Evolutionary conservation across 371 early-diverging fungal species (phyloP).

Genomic region (Neoconidiobolus thromboides): DNA sequence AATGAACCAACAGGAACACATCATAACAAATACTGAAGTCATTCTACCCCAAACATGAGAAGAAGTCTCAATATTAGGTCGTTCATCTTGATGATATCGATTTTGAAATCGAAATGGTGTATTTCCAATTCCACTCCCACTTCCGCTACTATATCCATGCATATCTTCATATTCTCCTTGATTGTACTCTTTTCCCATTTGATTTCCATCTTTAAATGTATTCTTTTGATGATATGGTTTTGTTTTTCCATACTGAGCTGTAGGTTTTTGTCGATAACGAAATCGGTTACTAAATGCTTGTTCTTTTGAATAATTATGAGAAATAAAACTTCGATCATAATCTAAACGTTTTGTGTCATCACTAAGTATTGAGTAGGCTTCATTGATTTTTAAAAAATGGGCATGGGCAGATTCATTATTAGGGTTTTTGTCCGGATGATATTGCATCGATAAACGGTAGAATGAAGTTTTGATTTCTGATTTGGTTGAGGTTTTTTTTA

Average conservation of each 20-base stretch:
- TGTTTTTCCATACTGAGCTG: not conserved
- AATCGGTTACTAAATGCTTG: not conserved
- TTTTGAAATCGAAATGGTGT: not conserved
- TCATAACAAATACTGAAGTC: too few species aligned
- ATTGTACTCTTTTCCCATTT: not conserved
- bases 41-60: not conserved
- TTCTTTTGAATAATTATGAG: not conserved
- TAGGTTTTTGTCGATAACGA: not conserved
- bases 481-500: slow-evolving; percentile 28
- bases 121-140: not conserved
- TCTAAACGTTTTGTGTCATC: slow-evolving; percentile 48
- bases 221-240: not conserved
- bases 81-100: not conserved
- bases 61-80: not conserved
- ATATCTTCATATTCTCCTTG: too few species aligned
- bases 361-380: slow-evolving; percentile 66
- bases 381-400: slow-evolving; percentile 56
- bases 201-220: not conserved
- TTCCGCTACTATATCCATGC: not conserved
- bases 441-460: slow-evolving; percentile 62
- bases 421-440: slow-evolving; percentile 72
- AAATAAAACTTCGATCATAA: slow-evolving; percentile 35
- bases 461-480: slow-evolving; percentile 56
- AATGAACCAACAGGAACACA: too few species aligned
- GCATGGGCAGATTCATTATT: slow-evolving; percentile 39